Evolutionary conservation across 2,329 filamentous ascomycete species (phyloP).

Genomic region (Massarina eburnea): DNA sequence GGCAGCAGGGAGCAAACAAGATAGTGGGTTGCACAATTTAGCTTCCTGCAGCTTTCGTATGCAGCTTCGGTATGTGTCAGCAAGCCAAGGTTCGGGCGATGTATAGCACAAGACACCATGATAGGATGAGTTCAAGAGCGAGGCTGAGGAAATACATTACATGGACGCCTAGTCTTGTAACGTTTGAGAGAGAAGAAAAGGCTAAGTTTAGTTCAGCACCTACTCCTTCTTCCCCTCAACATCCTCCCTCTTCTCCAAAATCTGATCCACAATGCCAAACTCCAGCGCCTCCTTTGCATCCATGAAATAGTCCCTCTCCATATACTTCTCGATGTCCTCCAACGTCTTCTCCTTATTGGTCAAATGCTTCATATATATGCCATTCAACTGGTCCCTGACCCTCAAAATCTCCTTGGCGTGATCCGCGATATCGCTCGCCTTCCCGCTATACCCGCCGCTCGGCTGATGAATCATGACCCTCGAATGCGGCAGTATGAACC

Average conservation of each 20-base stretch:
- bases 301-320: conserved; percentile 97
- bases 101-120: too few relatives aligned
- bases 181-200: too few relatives aligned
- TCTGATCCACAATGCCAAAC: conserved; percentile 88
- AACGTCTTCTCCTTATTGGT: conserved; percentile 73
- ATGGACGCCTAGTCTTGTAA: too few relatives aligned
- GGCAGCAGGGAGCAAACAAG: too few relatives aligned
- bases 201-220: too few relatives aligned
- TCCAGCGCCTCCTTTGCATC: conserved; percentile 85
- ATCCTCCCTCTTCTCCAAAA: conserved; percentile 66
- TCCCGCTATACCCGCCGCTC: conserved; percentile 70
- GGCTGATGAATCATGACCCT: conserved; percentile 98
- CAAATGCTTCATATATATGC: conserved; percentile 85
- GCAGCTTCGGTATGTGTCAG: too few relatives aligned
- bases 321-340: conserved; percentile 86
- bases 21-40: too few relatives aligned
- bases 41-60: too few relatives aligned
- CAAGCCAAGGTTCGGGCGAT: too few relatives aligned
- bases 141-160: too few relatives aligned
- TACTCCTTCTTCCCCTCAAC: conserved; percentile 40
- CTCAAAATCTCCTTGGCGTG: conserved; percentile 96
- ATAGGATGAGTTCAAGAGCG: too few relatives aligned
- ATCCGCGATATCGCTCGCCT: conserved; percentile 83
- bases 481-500: conserved; percentile 88
- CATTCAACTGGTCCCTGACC: conserved; percentile 80